Evolutionary conservation across 129 eudicot species (phyloP), one percentile per base, ranked within the genome.

Genomic region (Flaveria ramosissima): DNA sequence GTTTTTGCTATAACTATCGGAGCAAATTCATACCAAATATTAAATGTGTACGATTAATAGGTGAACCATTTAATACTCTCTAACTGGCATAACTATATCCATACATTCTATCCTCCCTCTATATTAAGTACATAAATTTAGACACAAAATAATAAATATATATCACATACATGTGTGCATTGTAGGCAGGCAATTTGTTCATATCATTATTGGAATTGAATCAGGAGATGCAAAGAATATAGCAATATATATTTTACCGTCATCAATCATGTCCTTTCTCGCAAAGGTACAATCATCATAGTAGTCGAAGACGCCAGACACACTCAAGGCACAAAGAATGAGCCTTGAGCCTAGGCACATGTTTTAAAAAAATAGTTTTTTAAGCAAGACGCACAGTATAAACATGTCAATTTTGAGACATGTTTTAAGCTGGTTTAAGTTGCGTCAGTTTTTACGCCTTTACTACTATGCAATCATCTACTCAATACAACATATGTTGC

Each of bases 71-170:
- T 68, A 82, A 77, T 71, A 76, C 76, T 70, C 72, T 72, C 82
- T 72, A 73, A 82, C 72, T 51, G 73, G 67, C 83, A 85, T 85
- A 51, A 80, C 80, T 24, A 26, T 43, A 81, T 72, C 86, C 82
- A 66, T 62, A 57, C 82, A 82, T 77, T 84, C 77, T 9, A 12
- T 67, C 20, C 50, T 41, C 47, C 64, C 48, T 48, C 14, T 69
- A 3, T 46, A 42, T 61, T 55, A 70, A 78, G 24, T 9, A 56
- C 12, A 26, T 21, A 51, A 76, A 71, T 9, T 23, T 52, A 68
- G 47, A 52, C 16, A n/a, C 30, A 72, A 48, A 59, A 73, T 21
- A 23, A 51, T 52, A 45, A 5, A 65, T 51, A 73, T 46, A 79
- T 75, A 69, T 19, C 21, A 9, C 43, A 41, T 9, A 59, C 4